Percentiles rank a stretch among this genome's conserved stretches.
These are phyloP conservation scores for Veloporphyrellus conicus DNA, from an alignment of 1,284 basidiomycete genomes.

Conservation along the genomic window DNA sequence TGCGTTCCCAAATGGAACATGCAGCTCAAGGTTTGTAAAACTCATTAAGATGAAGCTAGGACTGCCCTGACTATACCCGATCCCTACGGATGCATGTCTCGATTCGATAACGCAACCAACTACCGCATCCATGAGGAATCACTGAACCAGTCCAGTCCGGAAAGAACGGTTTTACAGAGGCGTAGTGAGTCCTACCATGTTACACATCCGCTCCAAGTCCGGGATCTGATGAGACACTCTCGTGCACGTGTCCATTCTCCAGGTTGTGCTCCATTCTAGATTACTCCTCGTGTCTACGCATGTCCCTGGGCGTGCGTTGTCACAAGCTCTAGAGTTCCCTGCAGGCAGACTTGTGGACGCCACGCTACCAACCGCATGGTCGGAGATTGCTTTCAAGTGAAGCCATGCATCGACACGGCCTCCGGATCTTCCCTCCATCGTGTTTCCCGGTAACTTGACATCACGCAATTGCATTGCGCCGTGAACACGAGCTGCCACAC, in stretches of 20 bases:
- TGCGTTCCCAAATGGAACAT: background rate
- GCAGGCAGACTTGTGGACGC: constrained; percentile 25
- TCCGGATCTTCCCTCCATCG: constrained; percentile 24
- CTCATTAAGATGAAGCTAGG: constrained; percentile 1
- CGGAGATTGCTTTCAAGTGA: constrained; percentile 3
- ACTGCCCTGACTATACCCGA: constrained; percentile 4
- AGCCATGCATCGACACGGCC: constrained; percentile 15
- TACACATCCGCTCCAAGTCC: background rate
- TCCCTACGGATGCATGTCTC: background rate
- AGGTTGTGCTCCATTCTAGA: constrained; percentile 1
- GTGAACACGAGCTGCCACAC: background rate
- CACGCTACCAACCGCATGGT: constrained; percentile 12
- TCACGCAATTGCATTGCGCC: constrained; percentile 8
- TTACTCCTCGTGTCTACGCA: constrained; percentile 18
- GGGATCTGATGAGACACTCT: constrained; percentile 8
- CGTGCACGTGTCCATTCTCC: constrained; percentile 24
- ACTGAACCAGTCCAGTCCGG: too few relatives aligned
- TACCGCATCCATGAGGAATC: background rate
- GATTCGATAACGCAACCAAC: background rate
- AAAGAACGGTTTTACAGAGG: background rate
- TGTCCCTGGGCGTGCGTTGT: constrained; percentile 14
- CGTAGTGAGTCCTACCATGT: background rate
- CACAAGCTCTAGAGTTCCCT: constrained; percentile 13
- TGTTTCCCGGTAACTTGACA: constrained; percentile 13
- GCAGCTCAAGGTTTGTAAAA: constrained; percentile 9